Conservation (phyloP, 805 yeast genomes). For the Myxozyma geophila region DNA sequence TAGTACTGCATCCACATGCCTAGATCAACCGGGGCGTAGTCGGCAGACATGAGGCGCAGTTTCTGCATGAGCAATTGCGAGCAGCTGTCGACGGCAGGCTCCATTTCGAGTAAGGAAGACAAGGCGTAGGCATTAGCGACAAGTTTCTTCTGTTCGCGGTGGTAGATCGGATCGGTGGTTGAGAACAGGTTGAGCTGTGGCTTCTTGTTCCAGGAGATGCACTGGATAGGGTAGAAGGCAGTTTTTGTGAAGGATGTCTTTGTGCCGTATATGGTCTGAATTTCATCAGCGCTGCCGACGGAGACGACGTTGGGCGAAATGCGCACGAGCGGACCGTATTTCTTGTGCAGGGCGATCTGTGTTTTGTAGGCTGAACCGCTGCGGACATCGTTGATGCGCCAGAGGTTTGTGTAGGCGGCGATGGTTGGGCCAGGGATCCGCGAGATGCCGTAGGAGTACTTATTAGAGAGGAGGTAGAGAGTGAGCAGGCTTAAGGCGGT, state of each 20-base stretch:
- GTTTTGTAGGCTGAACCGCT: constrained; percentile 55
- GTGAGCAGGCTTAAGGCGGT: not conserved
- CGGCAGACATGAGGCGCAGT: not conserved
- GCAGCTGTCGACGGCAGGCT: constrained; percentile 8
- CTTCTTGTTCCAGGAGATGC: constrained; percentile 15
- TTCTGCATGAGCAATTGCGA: constrained; percentile 1
- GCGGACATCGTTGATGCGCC: constrained; percentile 52
- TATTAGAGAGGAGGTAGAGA: constrained; percentile 48
- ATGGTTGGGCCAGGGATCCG: constrained; percentile 64
- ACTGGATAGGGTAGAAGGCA: constrained; percentile 5
- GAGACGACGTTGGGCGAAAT: constrained; percentile 67
- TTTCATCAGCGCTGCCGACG: constrained; percentile 55
- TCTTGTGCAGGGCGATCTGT: constrained; percentile 56
- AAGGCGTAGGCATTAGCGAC: constrained; percentile 9
- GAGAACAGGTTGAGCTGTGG: constrained; percentile 25
- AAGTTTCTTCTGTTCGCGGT: constrained; percentile 17
- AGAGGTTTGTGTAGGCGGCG: constrained; percentile 53
- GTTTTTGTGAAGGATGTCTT: constrained; percentile 9
- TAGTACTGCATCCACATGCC: constrained; percentile 12
- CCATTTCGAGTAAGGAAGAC: constrained; percentile 11
- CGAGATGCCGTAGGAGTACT: not conserved
- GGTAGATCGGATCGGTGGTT: constrained; percentile 7
- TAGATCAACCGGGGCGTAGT: not conserved
- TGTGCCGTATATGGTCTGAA: constrained; percentile 57
- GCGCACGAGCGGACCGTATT: constrained; percentile 66